Base-by-base conservation (phyloP, 2,329 filamentous ascomycete species). In the Ceratocystis eucalypticola region DNA sequence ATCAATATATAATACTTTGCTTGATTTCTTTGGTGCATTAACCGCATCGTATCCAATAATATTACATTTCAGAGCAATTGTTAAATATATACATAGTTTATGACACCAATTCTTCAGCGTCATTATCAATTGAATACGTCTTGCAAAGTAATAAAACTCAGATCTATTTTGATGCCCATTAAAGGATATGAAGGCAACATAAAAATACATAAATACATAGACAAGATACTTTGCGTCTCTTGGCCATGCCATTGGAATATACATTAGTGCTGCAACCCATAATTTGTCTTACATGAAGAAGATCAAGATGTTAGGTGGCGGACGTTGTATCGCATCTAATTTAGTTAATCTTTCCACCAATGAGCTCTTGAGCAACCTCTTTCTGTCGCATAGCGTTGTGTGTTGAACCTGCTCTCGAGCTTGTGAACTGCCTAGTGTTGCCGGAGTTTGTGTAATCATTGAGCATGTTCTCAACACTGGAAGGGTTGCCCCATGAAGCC, bases 281-380 rank as follows among this genome's bases (percentile, higher is more conserved):
- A 12, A 20, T 30, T 30, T 37, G 28, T n/a, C 17, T 20, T 59
- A 7, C 25, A 37, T 59, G 1, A 37, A 37, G 12, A 28, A 5
- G n/a, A 45, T 20, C 44, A 22, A n/a, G 25, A n/a, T 55, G 17
- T n/a, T 50, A 53, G 55, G 62, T 68, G 66, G 53, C 44, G 61
- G 68, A 66, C 63, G 48, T 50, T 61, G 68, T 67, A 66, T 69
- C 62, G 69, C 61, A 65, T 53, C n/a, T 62, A 25, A 64, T 63
- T 78, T 77, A 76, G 84, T 46, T 55, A 22, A 68, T 79, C 75
- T 82, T 83, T 68, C 82, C 82, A 64, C 83, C 83, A 25, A 82
- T 84, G 68, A 85, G 75, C 73, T 83, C 80, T 73, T 85, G 83
- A 2, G 82, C 78, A 66, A 84, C 79, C 62, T 73, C 75, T 76